Conservation (phyloP, 441 rosid genomes). For the Pelargonium fulgidum region DNA sequence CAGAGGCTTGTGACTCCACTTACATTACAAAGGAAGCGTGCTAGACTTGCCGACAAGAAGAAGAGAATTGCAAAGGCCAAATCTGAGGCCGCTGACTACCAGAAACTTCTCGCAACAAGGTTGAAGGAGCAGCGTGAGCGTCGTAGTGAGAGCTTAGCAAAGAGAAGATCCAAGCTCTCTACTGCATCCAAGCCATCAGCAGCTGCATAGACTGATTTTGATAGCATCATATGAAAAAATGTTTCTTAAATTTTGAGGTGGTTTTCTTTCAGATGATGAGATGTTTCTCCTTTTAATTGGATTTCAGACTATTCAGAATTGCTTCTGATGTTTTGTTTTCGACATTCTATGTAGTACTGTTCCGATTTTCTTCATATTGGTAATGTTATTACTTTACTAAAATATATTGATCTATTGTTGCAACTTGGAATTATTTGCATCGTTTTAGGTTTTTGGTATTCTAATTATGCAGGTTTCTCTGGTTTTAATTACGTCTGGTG, state of each 20-base stretch:
- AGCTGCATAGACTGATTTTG: slow-evolving; percentile 6
- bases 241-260: no score
- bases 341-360: not conserved
- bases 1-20: slow-evolving; percentile 63
- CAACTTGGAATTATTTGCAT: no score
- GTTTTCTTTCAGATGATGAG: no score
- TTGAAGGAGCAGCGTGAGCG: slow-evolving; percentile 66
- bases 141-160: slow-evolving; percentile 64
- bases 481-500: no score
- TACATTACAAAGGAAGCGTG: slow-evolving; percentile 61
- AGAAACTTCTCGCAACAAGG: slow-evolving; percentile 60
- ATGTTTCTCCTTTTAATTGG: no score
- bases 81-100: slow-evolving; percentile 62
- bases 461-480: no score
- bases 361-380: not conserved
- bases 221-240: no score
- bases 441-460: no score
- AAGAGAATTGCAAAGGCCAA: slow-evolving; percentile 59
- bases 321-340: not conserved
- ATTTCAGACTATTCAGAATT: not conserved
- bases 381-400: not conserved
- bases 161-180: slow-evolving; percentile 60
- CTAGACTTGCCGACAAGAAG: slow-evolving; percentile 60
- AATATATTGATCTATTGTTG: no score
- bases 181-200: slow-evolving; percentile 52